Evolutionary conservation across 2,329 filamentous ascomycete genomes (phyloP), one percentile per base, ranked within the genome.

Genomic region (Graphilbum fragrans): DNA sequence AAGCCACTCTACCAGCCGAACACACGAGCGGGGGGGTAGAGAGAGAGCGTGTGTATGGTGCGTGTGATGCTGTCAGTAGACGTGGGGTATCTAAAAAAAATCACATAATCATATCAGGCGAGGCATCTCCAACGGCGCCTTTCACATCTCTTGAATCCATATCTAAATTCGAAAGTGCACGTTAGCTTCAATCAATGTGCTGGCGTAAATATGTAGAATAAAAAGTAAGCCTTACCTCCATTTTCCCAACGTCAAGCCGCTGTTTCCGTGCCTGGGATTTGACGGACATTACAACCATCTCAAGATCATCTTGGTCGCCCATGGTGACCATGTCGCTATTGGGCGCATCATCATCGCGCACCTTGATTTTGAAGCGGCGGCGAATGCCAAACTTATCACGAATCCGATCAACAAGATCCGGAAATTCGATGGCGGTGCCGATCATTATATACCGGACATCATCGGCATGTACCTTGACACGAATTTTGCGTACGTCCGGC

Each of bases 371-470:
- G 66, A 95, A 90, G 43, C 77, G 76, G 47, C 80, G 66, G 42
- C 74, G 67, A 42, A 95, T 69, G 14, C 74, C 80, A 55, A 96
- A 94, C 63, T 98, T 98, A 47, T 87, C 82, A 37, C 82, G 74
- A 45, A 98, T 83, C 45, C 80, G 79, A 47, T 81, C 78, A 33
- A 82, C 78, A 35, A 98, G 77, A 45, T 90, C 84, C 6, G 71
- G 66, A 58, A 87, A 95, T 45, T 81, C 77, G 12, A 86, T 72
- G 2, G 75, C 74, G 1, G 79, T 66, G 8, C 75, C 76, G 41
- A 95, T 77, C 74, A 95, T 87, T 49, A 96, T 83, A 59, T 94
- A 95, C 45, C 93, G 80, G 25, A 87, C 92, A 55, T 98, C 92
- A 35, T 86, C 83, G 2, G 76, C 79, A 56, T 96, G 88, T 2